Conservation (phyloP, 495 filamentous ascomycete genomes). For the Penicillium nucicola region DNA sequence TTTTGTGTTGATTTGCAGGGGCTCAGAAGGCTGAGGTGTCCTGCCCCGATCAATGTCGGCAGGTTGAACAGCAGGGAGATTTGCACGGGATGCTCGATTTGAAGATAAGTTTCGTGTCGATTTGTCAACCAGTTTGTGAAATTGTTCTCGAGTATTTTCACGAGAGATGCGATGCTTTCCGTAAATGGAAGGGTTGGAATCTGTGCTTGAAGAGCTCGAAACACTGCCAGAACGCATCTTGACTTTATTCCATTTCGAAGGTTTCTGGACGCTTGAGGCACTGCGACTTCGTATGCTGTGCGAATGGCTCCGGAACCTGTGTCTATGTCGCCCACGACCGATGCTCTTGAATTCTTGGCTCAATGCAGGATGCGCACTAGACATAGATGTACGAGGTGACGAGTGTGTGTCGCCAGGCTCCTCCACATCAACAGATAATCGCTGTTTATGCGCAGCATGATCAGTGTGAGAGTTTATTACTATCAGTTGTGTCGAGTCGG, state of each 20-base stretch:
- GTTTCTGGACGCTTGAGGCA: constrained; percentile 20
- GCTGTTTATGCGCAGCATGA: constrained; percentile 8
- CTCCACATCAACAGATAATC: constrained; percentile 10
- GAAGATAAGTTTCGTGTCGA: constrained; percentile 5
- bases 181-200: constrained; percentile 13
- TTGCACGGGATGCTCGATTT: constrained; percentile 8
- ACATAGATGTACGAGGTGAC: constrained; percentile 30
- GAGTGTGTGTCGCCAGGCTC: constrained; percentile 14
- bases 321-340: constrained; percentile 33
- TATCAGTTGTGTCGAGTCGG: constrained; percentile 31
- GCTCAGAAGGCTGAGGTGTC: constrained; percentile 2
- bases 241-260: constrained; percentile 22
- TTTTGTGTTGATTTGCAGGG: constrained; percentile 8
- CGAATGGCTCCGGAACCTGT: constrained; percentile 26
- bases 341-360: constrained; percentile 28
- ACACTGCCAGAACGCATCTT: constrained; percentile 28
- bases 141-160: background rate
- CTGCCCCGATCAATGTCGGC: constrained; percentile 1
- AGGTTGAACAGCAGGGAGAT: constrained; percentile 3
- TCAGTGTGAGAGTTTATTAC: constrained; percentile 15
- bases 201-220: constrained; percentile 29
- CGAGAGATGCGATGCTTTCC: constrained; percentile 8
- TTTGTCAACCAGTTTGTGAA: constrained; percentile 4
- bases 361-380: constrained; percentile 26
- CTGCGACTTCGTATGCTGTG: constrained; percentile 26